Evolutionary conservation across 2,329 filamentous ascomycete genomes (phyloP).

Genomic region (Aspergillus terreus): DNA sequence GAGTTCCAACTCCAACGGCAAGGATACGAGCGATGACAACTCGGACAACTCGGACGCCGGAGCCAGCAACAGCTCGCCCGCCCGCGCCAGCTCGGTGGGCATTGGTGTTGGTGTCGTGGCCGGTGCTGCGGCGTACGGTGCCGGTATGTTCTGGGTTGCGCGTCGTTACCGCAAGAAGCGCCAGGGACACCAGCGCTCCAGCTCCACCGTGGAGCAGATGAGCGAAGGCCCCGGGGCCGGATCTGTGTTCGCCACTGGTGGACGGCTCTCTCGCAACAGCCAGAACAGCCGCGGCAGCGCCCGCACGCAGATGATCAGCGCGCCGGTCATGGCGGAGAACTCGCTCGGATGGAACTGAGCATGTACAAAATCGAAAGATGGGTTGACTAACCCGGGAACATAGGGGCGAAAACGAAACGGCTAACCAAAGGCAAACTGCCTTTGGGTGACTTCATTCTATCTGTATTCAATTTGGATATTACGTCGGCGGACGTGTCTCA

Average conservation of each 20-base stretch:
- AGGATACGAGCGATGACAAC: constrained; percentile 39
- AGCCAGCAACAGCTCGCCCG: constrained; percentile 41
- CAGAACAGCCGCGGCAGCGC: constrained; percentile 67
- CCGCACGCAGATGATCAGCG: constrained; percentile 73
- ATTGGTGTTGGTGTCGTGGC: constrained; percentile 75
- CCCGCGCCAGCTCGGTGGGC: constrained; percentile 50
- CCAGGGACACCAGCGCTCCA: constrained; percentile 70
- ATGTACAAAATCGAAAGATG: neutral
- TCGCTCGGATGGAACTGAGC: constrained; percentile 89
- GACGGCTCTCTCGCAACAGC: constrained; percentile 39
- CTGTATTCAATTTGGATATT: constrained; percentile 19
- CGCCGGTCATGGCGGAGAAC: constrained; percentile 89
- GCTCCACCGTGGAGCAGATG: constrained; percentile 66
- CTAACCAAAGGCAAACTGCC: neutral
- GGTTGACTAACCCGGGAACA: neutral
- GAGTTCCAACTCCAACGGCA: constrained; percentile 40
- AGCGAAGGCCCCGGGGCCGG: constrained; percentile 57
- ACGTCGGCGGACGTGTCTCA: constrained; percentile 11
- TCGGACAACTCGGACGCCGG: constrained; percentile 42
- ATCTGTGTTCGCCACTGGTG: constrained; percentile 44
- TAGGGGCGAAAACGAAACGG: constrained; percentile 6
- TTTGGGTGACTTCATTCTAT: constrained; percentile 19
- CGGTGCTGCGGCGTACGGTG: constrained; percentile 82
- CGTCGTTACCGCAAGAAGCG: constrained; percentile 86
- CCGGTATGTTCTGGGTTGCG: constrained; percentile 90